Base-by-base conservation (phyloP, 495 filamentous ascomycete species). In the Pseudoneurospora amorphoporcata region DNA sequence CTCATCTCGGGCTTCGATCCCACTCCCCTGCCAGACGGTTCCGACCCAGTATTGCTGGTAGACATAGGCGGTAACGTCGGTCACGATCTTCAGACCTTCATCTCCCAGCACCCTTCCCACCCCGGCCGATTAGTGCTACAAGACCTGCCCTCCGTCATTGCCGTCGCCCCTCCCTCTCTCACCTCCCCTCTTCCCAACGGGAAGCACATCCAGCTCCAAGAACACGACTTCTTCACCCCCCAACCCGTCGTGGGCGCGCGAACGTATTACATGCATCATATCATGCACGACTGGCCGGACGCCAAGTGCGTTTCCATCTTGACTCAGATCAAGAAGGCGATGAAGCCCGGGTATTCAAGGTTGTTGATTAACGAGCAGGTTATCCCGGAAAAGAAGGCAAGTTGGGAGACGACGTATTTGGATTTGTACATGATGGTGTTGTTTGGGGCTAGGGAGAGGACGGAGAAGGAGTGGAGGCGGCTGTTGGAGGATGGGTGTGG, bases 291-390 rank as follows among this genome's bases (percentile, higher is more conserved):
- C 74, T 87, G 85, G 85, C 77, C 78, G 0, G 83, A 87, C 43
- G 79, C 82, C 4, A 74, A 71, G 10, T 82, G 80, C 61, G 73
- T 69, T 5, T 72, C 42, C 17, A 87, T 87, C 47, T 74, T 87
- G 1, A n/a, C 12, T 0, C 47, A 79, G 39, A 74, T 86, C 23
- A 76, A 72, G 73, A 58, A 40, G 42, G 86, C 84, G 29, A 79
- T 87, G 79, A 78, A 79, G 71, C 81, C 76, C 23, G 84, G 84
- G 0, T 87, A 88, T 69, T 81, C 77, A 14, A 75, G 79, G 58
- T 75, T 89, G 32, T 74, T 88, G 47, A 78, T 89, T 17, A 87
- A 87, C 72, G 87, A 89, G 77, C 83, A 83, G 71, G 82, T 88
- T 8, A 80, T 89, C 10, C 82, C 81, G 0, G 77, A 81, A 29